A percentile compares a stretch with the other conserved stretches of the same genome.
Evolutionary conservation across 306 rosid species (phyloP).

Genomic region (Cicer yamashitae): DNA sequence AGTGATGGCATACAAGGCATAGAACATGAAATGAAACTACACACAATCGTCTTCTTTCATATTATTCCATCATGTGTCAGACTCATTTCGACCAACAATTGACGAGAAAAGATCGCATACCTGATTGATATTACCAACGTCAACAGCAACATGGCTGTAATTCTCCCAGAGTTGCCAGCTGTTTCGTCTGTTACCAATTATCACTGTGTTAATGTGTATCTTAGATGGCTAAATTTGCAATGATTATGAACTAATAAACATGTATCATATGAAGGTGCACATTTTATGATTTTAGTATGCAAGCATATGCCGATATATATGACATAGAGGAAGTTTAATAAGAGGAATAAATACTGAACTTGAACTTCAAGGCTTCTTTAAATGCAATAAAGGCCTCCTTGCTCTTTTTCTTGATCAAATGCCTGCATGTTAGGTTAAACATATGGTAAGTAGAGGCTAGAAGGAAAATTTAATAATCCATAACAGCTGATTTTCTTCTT

Average conservation of each 20-base stretch:
- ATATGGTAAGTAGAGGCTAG: constrained; percentile 37
- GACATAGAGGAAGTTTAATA: constrained; percentile 16
- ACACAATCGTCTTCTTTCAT: constrained; percentile 5
- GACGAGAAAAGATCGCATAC: constrained; percentile 44
- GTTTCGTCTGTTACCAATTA: constrained; percentile 73
- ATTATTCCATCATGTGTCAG: background rate
- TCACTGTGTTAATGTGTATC: constrained; percentile 46
- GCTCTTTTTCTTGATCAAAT: constrained; percentile 84
- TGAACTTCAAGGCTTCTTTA: constrained; percentile 91
- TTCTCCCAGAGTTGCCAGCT: constrained; percentile 99
- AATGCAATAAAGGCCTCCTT: constrained; percentile 91
- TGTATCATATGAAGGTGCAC: background rate
- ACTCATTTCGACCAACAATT: constrained; percentile 33
- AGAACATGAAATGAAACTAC: constrained; percentile 26
- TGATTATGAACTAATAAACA: constrained; percentile 3
- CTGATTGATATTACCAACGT: constrained; percentile 80
- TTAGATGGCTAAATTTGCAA: constrained; percentile 35
- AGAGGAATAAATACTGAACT: constrained; percentile 59
- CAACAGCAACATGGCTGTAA: constrained; percentile 85
- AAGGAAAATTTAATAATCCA: constrained; percentile 26
- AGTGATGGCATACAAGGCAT: constrained; percentile 5
- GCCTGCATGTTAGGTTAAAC: constrained; percentile 68
- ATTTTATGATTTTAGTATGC: background rate
- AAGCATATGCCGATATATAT: constrained; percentile 3
- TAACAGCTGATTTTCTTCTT: background rate